Evolutionary conservation across 768 basidiomycete species (phyloP), one percentile per base, ranked within the genome.

Genomic region (Phlebiopsis flavidoalba): DNA sequence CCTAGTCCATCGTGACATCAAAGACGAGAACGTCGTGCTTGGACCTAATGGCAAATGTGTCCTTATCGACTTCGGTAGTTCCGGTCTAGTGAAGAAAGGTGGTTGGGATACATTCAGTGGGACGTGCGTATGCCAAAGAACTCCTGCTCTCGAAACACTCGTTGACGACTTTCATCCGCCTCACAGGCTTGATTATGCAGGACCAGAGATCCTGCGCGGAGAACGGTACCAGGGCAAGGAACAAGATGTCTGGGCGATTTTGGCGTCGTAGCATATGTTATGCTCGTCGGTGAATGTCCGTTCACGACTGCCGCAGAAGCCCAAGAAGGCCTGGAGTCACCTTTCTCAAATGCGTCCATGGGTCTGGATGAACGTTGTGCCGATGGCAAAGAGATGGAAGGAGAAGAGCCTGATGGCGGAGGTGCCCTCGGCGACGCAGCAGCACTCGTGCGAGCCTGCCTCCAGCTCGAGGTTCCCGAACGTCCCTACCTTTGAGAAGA

Each of bases 241-340:
- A 71, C 95, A 98, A 73, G 96, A 99, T 66, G 91, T 98, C 2
- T 99, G 96, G 95, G 96, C 96, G 0, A n/a, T n/a, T 91, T 96
- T 62, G 96, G 96, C 14, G 95, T 98, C 22, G 93, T 99, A 21
- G 94, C 88, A 12, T 99, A 95, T 72, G 96, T 99, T 59, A 83
- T 99, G 63, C 82, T 98, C 17, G 83, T 89, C 21, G 93, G 93
- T 6, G 93, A 96, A 76, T 95, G 93, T 69, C 93, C 93, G 0
- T 95, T 95, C 76, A 85, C 87, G 75, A 93, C 90, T 17, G 88
- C 95, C 1, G 89, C 87, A 43, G 95, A 98, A 71, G 93, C 95
- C 0, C 91, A 95, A 66, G 89, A 87, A 49, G 93, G 94, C 0
- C 77, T 96, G 8, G 75, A 78, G 49, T 89, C 89, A 0, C 88